These are phyloP conservation scores for Hymenoscyphus fructigenus DNA, from an alignment of 2,329 filamentous ascomycete species.

Conservation along the genomic window DNA sequence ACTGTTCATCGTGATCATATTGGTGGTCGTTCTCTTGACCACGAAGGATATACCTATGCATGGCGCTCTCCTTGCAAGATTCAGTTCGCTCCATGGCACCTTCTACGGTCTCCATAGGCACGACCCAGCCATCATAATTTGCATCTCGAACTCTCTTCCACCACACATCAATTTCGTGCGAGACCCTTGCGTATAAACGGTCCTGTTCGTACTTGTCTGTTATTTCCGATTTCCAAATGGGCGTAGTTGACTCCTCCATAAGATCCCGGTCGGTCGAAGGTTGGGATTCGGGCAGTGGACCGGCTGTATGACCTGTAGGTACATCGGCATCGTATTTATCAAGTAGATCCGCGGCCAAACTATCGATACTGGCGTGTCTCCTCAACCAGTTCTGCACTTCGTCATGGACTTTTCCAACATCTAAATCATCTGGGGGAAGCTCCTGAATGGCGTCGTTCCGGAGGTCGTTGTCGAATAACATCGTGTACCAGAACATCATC, in stretches of 20 bases:
- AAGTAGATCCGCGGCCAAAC: slow-evolving; percentile 53
- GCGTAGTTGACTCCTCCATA: slow-evolving; percentile 30
- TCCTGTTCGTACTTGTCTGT: slow-evolving; percentile 60
- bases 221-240: slow-evolving; percentile 42
- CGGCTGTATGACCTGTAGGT: slow-evolving; percentile 36
- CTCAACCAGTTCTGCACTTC: slow-evolving; percentile 64
- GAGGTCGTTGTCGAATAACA: slow-evolving; percentile 59
- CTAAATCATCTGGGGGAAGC: slow-evolving; percentile 48
- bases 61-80: slow-evolving; percentile 58
- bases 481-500: slow-evolving; percentile 67
- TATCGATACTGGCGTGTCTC: slow-evolving; percentile 58
- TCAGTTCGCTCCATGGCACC: slow-evolving; percentile 57
- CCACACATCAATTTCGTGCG: slow-evolving; percentile 64
- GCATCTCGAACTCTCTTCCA: slow-evolving; percentile 61
- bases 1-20: slow-evolving; percentile 52
- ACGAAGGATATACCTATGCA: slow-evolving; percentile 46
- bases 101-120: slow-evolving; percentile 60
- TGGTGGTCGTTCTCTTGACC: slow-evolving; percentile 39
- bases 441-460: slow-evolving; percentile 54
- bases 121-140: slow-evolving; percentile 58
- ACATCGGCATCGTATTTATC: slow-evolving; percentile 49
- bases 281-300: slow-evolving; percentile 27
- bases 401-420: slow-evolving; percentile 55
- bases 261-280: slow-evolving; percentile 18
- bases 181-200: slow-evolving; percentile 58